Percentiles rank a stretch among this genome's conserved stretches.
Evolutionary conservation across 2,329 filamentous ascomycete species (phyloP).

Genomic region (Talaromyces sp.): DNA sequence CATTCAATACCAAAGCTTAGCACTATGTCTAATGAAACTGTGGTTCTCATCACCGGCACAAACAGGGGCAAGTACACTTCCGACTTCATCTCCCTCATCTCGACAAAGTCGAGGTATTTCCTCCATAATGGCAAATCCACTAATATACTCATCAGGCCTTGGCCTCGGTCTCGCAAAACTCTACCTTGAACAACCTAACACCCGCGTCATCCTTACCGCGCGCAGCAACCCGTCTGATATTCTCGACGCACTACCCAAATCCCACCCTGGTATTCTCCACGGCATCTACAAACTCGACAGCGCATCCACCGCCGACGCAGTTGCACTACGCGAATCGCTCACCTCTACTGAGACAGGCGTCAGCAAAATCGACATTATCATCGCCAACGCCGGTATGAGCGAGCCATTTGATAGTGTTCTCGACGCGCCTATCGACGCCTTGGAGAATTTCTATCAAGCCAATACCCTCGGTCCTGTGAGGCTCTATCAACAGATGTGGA

Average conservation of each 20-base stretch:
- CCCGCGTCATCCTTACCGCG: slow-evolving; percentile 11
- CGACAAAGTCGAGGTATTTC: not conserved
- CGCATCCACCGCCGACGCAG: slow-evolving; percentile 7
- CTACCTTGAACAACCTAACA: slow-evolving; percentile 12
- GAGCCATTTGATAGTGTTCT: slow-evolving; percentile 6
- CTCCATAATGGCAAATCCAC: not conserved
- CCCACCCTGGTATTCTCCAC: slow-evolving; percentile 1
- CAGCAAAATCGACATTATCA: slow-evolving; percentile 11
- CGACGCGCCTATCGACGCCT: not conserved
- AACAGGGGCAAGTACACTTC: slow-evolving; percentile 10
- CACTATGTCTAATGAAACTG: slow-evolving; percentile 12
- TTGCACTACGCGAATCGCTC: slow-evolving; percentile 3
- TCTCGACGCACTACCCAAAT: not conserved
- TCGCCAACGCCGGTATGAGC: slow-evolving; percentile 12
- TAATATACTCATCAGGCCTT: not conserved
- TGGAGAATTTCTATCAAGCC: slow-evolving; percentile 3
- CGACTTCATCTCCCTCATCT: not conserved
- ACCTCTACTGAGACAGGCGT: not conserved
- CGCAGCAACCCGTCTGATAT: not conserved
- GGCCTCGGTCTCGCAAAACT: slow-evolving; percentile 11
- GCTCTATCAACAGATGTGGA: slow-evolving; percentile 14
- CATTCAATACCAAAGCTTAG: not conserved
- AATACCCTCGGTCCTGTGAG: slow-evolving; percentile 8
- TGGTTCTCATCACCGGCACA: slow-evolving; percentile 12
- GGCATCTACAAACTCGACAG: slow-evolving; percentile 14